These are phyloP conservation scores for Fremontodendron californicum DNA, from an alignment of 345 rosid genomes.

Conservation along the genomic window DNA sequence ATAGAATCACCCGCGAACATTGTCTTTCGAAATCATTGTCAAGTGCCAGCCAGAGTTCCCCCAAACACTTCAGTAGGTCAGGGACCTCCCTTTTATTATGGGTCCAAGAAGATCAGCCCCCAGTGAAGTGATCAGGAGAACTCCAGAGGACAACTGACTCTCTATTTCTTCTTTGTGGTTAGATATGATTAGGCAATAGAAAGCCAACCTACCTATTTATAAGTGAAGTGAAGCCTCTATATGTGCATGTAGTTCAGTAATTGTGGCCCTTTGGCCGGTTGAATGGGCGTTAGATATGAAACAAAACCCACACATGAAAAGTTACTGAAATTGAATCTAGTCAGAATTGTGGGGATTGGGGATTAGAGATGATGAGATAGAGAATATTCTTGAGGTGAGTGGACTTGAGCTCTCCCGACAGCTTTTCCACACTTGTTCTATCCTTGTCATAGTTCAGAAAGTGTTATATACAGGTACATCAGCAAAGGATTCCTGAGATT, in stretches of 20 bases:
- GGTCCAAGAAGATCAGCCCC: background rate
- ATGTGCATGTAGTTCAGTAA: background rate
- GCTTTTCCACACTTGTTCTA: background rate
- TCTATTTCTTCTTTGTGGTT: background rate
- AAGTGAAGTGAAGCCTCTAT: background rate
- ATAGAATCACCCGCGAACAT: background rate
- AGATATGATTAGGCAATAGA: background rate
- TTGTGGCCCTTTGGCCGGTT: background rate
- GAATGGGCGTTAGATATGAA: background rate
- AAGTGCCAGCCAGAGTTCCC: constrained; percentile 34
- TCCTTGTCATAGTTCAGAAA: background rate
- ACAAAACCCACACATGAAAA: background rate
- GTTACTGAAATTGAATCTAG: background rate
- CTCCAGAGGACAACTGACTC: constrained; percentile 32
- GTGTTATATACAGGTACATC: background rate
- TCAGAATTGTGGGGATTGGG: background rate
- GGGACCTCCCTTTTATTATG: background rate
- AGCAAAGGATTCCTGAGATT: background rate
- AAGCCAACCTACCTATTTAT: constrained; percentile 6
- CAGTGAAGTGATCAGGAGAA: constrained; percentile 36
- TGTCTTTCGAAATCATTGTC: constrained; percentile 3
- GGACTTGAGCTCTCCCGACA: background rate
- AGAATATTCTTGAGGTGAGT: background rate
- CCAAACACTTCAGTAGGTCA: constrained; percentile 42
- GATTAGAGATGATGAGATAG: background rate